Evolutionary conservation across 192 early-diverging fungal genomes (phyloP).

Genomic region (Coemansia sp.): DNA sequence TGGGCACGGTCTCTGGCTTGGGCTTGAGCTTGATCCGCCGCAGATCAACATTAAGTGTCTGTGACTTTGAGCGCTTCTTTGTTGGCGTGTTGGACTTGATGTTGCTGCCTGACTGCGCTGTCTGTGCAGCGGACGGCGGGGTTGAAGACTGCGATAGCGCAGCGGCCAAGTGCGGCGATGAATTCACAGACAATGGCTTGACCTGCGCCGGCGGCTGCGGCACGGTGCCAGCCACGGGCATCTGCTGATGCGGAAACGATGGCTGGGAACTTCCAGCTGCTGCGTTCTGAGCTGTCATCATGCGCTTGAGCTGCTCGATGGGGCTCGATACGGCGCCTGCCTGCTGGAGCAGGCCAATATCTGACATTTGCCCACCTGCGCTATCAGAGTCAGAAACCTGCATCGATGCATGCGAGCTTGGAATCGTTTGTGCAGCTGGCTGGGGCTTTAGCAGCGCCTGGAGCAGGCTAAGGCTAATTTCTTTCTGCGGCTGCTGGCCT

Average conservation of each 20-base stretch:
- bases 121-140: background rate
- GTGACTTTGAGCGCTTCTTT: slow-evolving; percentile 19
- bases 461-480: slow-evolving; percentile 39
- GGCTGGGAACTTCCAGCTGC: slow-evolving; percentile 9
- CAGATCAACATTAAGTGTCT: slow-evolving; percentile 24
- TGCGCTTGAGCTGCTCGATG: slow-evolving; percentile 47
- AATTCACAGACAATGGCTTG: slow-evolving; percentile 14
- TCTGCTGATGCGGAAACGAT: slow-evolving; percentile 7
- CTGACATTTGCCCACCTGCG: slow-evolving; percentile 15
- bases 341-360: slow-evolving; percentile 7
- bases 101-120: background rate
- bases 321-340: slow-evolving; percentile 13
- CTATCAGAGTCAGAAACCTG: slow-evolving; percentile 24
- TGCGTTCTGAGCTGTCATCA: slow-evolving; percentile 32
- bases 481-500: slow-evolving; percentile 33
- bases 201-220: background rate
- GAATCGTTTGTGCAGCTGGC: slow-evolving; percentile 18
- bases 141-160: background rate
- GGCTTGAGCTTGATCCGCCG: slow-evolving; percentile 23
- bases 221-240: background rate
- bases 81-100: slow-evolving; percentile 10
- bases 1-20: slow-evolving; percentile 42
- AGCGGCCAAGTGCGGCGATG: slow-evolving; percentile 20
- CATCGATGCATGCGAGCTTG: slow-evolving; percentile 21
- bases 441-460: slow-evolving; percentile 50